Evolutionary conservation across 192 early-diverging fungal species (phyloP).

Genomic region (Dispira simplex): DNA sequence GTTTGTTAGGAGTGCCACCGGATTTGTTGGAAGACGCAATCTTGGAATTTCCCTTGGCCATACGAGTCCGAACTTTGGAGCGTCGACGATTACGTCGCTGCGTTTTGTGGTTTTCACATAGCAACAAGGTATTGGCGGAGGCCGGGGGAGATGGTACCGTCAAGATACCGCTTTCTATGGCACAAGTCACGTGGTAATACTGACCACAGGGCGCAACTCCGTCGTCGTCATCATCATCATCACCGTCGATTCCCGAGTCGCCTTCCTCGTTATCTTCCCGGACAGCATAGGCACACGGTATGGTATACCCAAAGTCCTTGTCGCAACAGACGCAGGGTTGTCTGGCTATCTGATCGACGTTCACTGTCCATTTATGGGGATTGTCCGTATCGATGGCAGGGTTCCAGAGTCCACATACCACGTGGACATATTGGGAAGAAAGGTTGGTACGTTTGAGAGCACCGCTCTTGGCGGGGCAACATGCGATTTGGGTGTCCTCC

Average conservation of each 20-base stretch:
- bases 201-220: not conserved
- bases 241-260: not conserved
- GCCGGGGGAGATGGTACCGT: not conserved
- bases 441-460: conserved; percentile 1
- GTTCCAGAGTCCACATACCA: not conserved
- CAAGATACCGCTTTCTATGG: not conserved
- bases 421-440: not conserved
- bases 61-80: not conserved
- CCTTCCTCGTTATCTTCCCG: not conserved
- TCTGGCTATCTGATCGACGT: not conserved
- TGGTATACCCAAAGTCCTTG: not conserved
- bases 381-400: not conserved
- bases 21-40: too few species aligned
- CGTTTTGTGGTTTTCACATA: not conserved
- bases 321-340: not conserved
- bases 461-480: not conserved
- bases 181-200: conserved; percentile 1
- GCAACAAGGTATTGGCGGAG: not conserved
- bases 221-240: not conserved
- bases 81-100: not conserved
- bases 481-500: not conserved
- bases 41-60: not conserved
- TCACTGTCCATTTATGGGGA: not conserved
- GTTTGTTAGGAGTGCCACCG: not conserved
- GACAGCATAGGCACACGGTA: not conserved